phyloP scores from a whole-genome alignment of 495 filamentous ascomycete species.

The Hyphodiscus hymeniophilus region DNA sequence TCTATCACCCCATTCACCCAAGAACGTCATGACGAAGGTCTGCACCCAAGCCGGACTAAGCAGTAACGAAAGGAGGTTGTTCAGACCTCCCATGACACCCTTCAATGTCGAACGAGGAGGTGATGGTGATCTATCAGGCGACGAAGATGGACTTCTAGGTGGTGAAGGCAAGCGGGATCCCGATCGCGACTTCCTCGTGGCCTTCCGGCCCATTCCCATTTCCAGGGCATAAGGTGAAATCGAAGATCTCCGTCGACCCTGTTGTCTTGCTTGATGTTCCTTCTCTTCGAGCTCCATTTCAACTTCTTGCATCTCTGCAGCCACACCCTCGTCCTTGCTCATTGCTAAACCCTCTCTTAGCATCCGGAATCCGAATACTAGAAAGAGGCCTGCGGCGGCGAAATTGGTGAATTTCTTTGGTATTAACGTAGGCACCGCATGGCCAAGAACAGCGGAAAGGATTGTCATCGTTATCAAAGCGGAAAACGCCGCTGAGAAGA shows the following conservation, averaged over 20 bases:
- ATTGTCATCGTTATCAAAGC: conserved; percentile 92
- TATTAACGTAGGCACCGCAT: conserved; percentile 85
- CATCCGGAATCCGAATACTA: conserved; percentile 81
- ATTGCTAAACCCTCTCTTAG: conserved; percentile 83
- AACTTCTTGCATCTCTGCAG: conserved; percentile 94
- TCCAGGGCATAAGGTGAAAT: conserved; percentile 58
- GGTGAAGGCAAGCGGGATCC: conserved; percentile 52
- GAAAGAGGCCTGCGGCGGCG: conserved; percentile 73
- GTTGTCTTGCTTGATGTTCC: conserved; percentile 57
- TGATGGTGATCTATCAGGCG: conserved; percentile 41
- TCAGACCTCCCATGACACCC: conserved; percentile 50
- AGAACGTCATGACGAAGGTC: conserved; percentile 97
- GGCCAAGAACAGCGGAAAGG: conserved; percentile 90
- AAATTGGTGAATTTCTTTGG: conserved; percentile 84
- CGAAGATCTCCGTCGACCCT: conserved; percentile 44
- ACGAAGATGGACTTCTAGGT: conserved; percentile 50
- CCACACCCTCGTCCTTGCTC: conserved; percentile 78
- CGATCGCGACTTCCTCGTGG: conserved; percentile 46
- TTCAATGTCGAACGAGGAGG: conserved; percentile 26
- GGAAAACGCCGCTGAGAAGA: conserved; percentile 88
- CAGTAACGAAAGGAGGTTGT: conserved; percentile 80
- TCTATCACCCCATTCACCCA: conserved; percentile 96
- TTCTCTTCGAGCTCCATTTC: conserved; percentile 94
- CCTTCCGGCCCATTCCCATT: conserved; percentile 41
- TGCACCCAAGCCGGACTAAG: conserved; percentile 97